phyloP scores from a whole-genome alignment of 208 protist species.

The Wallacemonas sp. region DNA sequence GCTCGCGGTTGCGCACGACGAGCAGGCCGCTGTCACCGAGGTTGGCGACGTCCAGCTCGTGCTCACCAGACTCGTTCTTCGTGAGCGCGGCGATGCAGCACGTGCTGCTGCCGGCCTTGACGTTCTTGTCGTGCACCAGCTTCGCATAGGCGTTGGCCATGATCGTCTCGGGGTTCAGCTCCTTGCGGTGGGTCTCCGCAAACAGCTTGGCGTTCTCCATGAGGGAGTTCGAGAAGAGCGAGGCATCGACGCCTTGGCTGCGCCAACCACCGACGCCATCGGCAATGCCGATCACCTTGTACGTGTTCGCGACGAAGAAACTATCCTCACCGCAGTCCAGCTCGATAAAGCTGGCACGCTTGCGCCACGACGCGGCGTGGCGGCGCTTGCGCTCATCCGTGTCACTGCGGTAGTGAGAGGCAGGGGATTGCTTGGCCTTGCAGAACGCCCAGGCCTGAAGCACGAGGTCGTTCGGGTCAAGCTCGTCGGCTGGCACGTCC shows the following conservation, averaged over 20 bases:
- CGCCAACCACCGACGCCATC: constrained; percentile 93
- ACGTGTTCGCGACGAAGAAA: constrained; percentile 92
- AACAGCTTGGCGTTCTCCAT: constrained; percentile 93
- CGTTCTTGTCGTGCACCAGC: constrained; percentile 66
- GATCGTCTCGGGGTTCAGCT: constrained; percentile 84
- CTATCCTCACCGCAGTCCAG: constrained; percentile 94
- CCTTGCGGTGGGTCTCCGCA: constrained; percentile 79
- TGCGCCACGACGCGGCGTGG: constrained; percentile 72
- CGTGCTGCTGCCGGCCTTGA: constrained; percentile 91
- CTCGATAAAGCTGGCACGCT: constrained; percentile 89
- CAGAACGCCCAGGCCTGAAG: constrained; percentile 92
- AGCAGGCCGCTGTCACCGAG: constrained; percentile 90
- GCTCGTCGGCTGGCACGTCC: constrained; percentile 66
- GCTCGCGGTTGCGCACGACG: constrained; percentile 76
- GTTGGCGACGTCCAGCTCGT: constrained; percentile 88
- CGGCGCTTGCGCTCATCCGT: constrained; percentile 76
- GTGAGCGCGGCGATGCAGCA: constrained; percentile 80
- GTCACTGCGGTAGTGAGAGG: constrained; percentile 80
- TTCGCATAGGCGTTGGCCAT: constrained; percentile 80
- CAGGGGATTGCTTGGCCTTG: constrained; percentile 80
- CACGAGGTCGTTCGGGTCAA: constrained; percentile 83
- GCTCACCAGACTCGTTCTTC: constrained; percentile 45
- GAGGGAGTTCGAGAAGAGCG: constrained; percentile 82
- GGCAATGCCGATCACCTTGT: constrained; percentile 90
- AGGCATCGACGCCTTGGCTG: constrained; percentile 80